Conservation (phyloP, 1,284 basidiomycete genomes). For the Austroboletus novae-zelandiae region DNA sequence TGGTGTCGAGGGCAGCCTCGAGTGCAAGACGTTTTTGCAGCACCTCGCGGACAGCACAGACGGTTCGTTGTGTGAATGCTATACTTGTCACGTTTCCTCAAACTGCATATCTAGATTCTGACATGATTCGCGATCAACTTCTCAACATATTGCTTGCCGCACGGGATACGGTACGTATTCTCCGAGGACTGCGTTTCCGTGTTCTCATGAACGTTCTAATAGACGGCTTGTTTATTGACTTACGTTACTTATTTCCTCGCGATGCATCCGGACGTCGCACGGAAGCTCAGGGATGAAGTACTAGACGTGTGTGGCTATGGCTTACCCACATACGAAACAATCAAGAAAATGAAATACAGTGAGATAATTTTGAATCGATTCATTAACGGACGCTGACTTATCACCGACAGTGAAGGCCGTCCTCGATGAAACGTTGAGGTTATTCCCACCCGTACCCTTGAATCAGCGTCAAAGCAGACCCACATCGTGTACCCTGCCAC, state of each 20-base stretch:
- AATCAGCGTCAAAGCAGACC: conserved; percentile 59
- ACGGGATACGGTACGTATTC: conserved; percentile 60
- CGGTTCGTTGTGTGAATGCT: conserved; percentile 36
- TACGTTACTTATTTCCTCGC: conserved; percentile 67
- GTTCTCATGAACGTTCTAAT: conserved; percentile 3
- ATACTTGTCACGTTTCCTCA: conserved; percentile 2
- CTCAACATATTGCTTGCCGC: conserved; percentile 73
- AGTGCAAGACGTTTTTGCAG: conserved; percentile 63
- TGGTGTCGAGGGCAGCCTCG: conserved; percentile 38
- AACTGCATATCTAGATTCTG: conserved; percentile 39
- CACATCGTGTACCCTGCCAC: conserved; percentile 48
- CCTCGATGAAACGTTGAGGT: conserved; percentile 67
- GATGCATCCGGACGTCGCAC: conserved; percentile 52
- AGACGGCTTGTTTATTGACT: conserved; percentile 64
- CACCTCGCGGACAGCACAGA: conserved; percentile 64
- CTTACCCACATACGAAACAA: conserved; percentile 51
- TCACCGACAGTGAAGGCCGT: conserved; percentile 58
- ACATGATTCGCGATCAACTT: conserved; percentile 65
- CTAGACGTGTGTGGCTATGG: conserved; percentile 49
- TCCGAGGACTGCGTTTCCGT: background rate
- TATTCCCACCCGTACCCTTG: conserved; percentile 71
- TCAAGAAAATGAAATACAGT: conserved; percentile 63
- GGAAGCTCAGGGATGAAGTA: conserved; percentile 59
- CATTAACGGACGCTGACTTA: conserved; percentile 3
- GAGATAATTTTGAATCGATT: conserved; percentile 25